Evolutionary conservation across 768 basidiomycete species (phyloP), one percentile per base, ranked within the genome.

Genomic region (Boletellus ananiceps): DNA sequence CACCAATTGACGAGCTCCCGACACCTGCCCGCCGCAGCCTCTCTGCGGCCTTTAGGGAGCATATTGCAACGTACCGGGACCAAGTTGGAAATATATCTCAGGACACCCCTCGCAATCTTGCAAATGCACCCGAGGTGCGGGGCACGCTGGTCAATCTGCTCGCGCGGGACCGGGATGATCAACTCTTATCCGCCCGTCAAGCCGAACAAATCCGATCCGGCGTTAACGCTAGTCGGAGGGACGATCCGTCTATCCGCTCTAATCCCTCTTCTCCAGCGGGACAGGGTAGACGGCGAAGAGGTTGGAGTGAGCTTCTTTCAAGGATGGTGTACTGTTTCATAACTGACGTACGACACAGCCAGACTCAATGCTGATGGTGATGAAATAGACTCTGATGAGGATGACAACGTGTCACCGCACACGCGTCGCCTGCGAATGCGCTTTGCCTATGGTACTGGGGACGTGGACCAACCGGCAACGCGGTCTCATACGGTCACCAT

Each of bases 341-440:
- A 29, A 54, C 48, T 62, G 39, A 56, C 46, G 19, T 13, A 6
- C 12, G 41, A 9, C 36, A 15, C 53, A 75, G 73, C 69, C 12
- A 64, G 66, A 32, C 56, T 75, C 2, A 65, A 73, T 52, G 66
- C 74, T 2, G 81, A 85, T 58, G 84, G 84, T 0, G 78, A 85
- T 51, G 82, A 84, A 59, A 76, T 84, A 48, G 71, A 81, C 2
- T 74, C 76, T 0, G 80, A 80, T 16, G 81, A 82, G 57, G 83
- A 85, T 51, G 77, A 79, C 33, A 50, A 52, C 27, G 57, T 51
- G 44, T 69, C 82, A 15, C 81, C 83, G 50, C 76, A 79, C 27
- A 65, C 71, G 25, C 75, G 79, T 32, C 77, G 75, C 47, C 69
- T 74, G 59, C 74, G 78, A 9, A 58, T 77, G 66, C 66, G 64